These are phyloP conservation scores for Camellia japonica DNA, from an alignment of 148 eudicot genomes.

Conservation along the genomic window DNA sequence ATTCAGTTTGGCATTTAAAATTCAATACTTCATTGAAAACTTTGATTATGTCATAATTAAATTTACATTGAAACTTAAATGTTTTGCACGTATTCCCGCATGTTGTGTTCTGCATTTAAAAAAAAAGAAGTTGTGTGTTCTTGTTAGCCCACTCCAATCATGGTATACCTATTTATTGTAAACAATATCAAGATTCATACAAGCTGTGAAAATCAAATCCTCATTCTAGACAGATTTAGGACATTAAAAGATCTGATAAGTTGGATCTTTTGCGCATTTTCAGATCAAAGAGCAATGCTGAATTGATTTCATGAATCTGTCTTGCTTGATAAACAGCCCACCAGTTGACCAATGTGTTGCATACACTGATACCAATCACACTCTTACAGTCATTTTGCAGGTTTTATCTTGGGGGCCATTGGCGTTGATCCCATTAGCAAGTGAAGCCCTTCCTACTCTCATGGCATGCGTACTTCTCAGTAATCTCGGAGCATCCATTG, in stretches of 20 bases:
- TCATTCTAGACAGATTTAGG: not conserved
- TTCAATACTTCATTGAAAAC: not conserved
- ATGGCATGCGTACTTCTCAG: conserved; percentile 79
- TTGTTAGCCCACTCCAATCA: not conserved
- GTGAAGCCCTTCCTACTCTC: conserved; percentile 61
- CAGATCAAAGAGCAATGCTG: not conserved
- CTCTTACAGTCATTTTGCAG: conserved; percentile 75
- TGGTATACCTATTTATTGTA: too few species aligned
- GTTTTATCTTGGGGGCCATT: conserved; percentile 76
- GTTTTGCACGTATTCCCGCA: too few species aligned
- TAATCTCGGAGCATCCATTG: conserved; percentile 84
- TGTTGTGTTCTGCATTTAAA: too few species aligned
- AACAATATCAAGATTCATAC: not conserved
- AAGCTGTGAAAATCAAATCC: not conserved
- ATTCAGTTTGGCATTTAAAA: not conserved
- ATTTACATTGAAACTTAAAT: not conserved
- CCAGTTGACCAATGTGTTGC: not conserved
- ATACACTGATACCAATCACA: conserved; percentile 15
- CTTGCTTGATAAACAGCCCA: not conserved
- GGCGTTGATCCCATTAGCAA: conserved; percentile 58
- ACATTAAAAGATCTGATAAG: not conserved
- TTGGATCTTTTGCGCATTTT: too few species aligned
- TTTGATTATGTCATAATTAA: not conserved
- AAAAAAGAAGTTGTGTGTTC: too few species aligned
- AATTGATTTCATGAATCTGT: not conserved